These are phyloP conservation scores for Suillus hirtellus DNA, from an alignment of 768 basidiomycete species.

Conservation along the genomic window DNA sequence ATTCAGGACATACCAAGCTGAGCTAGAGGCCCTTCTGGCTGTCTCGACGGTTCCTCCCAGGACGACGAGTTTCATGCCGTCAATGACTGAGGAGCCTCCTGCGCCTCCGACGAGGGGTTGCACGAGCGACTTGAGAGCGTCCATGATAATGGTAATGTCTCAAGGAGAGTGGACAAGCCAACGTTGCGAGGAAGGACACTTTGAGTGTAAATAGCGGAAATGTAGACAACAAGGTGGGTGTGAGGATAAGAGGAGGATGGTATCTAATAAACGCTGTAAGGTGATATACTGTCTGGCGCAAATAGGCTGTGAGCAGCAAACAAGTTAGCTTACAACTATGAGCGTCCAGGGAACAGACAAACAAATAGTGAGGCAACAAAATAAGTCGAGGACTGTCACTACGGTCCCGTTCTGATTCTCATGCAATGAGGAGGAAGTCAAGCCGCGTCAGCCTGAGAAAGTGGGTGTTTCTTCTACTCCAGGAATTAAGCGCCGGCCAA, in stretches of 20 bases:
- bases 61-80: constrained; percentile 89
- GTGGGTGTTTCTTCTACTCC: constrained; percentile 26
- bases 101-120: constrained; percentile 77
- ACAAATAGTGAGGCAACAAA: not conserved
- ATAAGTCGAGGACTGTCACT: constrained; percentile 5
- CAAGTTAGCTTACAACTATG: not conserved
- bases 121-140: constrained; percentile 78
- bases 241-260: constrained; percentile 15
- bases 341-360: not conserved
- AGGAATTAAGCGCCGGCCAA: constrained; percentile 15
- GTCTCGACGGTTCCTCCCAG: constrained; percentile 88
- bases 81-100: constrained; percentile 77
- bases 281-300: constrained; percentile 18
- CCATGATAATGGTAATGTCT: constrained; percentile 48
- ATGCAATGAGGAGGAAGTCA: constrained; percentile 29
- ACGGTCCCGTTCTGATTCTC: not conserved
- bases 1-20: constrained; percentile 64
- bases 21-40: constrained; percentile 76
- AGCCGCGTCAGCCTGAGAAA: constrained; percentile 37
- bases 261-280: constrained; percentile 14
- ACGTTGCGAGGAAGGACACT: constrained; percentile 32
- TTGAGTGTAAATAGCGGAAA: constrained; percentile 18
- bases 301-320: constrained; percentile 8
- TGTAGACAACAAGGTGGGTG: constrained; percentile 26
- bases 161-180: constrained; percentile 36